Conservation (phyloP, 345 rosid genomes). For the Noccaea bulbosa region DNA sequence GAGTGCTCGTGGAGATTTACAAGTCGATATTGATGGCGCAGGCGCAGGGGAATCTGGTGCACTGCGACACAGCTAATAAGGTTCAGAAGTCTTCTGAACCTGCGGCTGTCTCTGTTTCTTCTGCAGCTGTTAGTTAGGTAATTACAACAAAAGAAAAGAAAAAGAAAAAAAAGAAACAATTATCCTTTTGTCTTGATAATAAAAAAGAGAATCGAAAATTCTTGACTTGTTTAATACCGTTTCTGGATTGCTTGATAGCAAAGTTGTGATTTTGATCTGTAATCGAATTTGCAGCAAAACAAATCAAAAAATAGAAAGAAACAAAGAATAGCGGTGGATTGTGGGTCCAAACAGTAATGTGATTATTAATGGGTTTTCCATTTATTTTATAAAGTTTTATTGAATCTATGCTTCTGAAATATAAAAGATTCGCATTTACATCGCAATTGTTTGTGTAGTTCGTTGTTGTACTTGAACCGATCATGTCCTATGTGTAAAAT, state of each 20-base stretch:
- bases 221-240: conserved; percentile 21
- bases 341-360: conserved; percentile 33
- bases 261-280: conserved; percentile 27
- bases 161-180: neutral
- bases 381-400: conserved; percentile 2
- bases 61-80: conserved; percentile 45
- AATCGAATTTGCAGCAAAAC: neutral
- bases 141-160: neutral
- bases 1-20: conserved; percentile 69
- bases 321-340: conserved; percentile 10
- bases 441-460: neutral
- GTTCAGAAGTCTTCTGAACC: conserved; percentile 25
- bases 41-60: conserved; percentile 56
- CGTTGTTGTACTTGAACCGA: conserved; percentile 16
- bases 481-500: conserved; percentile 2
- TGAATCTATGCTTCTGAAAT: conserved; percentile 26
- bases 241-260: conserved; percentile 1
- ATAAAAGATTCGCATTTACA: conserved; percentile 25
- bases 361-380: neutral
- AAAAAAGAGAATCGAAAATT: conserved; percentile 4
- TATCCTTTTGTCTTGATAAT: neutral
- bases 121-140: conserved; percentile 24
- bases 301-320: neutral
- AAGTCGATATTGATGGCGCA: conserved; percentile 60
- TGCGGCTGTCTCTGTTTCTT: conserved; percentile 24